phyloP scores from a whole-genome alignment of 805 yeast genomes.

The Candida germanica region DNA sequence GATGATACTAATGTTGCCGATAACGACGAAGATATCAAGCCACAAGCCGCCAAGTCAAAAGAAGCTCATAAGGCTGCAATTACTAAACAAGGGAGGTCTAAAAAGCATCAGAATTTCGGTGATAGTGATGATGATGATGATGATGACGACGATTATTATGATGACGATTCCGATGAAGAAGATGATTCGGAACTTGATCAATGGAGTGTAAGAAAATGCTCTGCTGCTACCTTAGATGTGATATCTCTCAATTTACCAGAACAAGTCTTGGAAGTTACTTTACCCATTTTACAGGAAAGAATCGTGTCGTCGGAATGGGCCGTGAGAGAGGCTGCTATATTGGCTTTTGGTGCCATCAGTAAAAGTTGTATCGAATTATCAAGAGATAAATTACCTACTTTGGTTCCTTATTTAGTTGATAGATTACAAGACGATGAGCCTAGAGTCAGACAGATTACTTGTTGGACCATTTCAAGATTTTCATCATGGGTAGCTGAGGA shows the following conservation, averaged over 20 bases:
- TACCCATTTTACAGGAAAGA: constrained; percentile 74
- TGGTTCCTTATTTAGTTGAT: constrained; percentile 83
- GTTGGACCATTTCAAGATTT: constrained; percentile 93
- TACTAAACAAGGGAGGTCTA: constrained; percentile 7
- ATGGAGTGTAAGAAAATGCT: constrained; percentile 91
- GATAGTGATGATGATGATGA: constrained; percentile 19
- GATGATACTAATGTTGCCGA: constrained; percentile 80
- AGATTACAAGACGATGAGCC: constrained; percentile 73
- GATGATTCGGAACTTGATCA: constrained; percentile 72
- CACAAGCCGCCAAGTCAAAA: constrained; percentile 70
- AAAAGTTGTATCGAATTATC: constrained; percentile 79
- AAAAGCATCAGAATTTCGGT: constrained; percentile 12
- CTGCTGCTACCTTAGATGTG: constrained; percentile 89
- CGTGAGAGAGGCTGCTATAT: constrained; percentile 85
- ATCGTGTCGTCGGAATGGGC: constrained; percentile 79
- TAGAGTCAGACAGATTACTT: constrained; percentile 85
- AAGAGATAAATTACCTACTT: constrained; percentile 66
- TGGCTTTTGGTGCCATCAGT: constrained; percentile 94
- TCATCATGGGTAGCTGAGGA: constrained; percentile 77
- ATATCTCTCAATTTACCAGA: constrained; percentile 67
- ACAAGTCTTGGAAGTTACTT: constrained; percentile 59
- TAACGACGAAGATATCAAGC: constrained; percentile 82
- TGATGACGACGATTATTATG: constrained; percentile 22
- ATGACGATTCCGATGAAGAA: constrained; percentile 45
- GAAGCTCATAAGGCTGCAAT: constrained; percentile 29